Base-by-base conservation (phyloP, 306 rosid genomes). In the Begonia loranthoides region DNA sequence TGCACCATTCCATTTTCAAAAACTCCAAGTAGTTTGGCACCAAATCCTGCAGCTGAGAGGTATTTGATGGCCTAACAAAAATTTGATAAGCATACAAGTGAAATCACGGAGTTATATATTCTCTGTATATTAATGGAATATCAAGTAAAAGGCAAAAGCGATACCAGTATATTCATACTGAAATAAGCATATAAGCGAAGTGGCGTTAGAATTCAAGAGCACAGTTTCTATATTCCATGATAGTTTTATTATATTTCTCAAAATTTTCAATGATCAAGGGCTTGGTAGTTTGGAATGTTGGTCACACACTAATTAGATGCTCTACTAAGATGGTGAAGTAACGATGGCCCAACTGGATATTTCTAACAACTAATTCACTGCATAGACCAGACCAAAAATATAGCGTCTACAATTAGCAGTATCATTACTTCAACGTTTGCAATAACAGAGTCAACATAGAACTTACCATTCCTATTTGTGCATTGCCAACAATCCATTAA, bases 11-110 rank as follows among this genome's bases (percentile, higher is more conserved):
- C 94, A 76, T 90, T 90, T 62, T 80, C 80, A 67, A 86, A 90
- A 66, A 82, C 73, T 48, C 82, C 99, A 51, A 90, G 95, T 77
- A 87, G 75, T 69, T 59, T 73, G 46, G 99, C 99, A 24, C 95
- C 99, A 80, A 90, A 90, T 61, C 95, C 95, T 56, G 88, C 99
- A 58, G 77, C 82, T 22, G 95, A 86, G 65, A 90, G 79, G 82
- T 76, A 78, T 62, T 86, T 82, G 78, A 78, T 86, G 60, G 92
- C 86, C 95, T 90, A 64, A 74, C 66, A 73, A 59, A 66, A 39
- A 71, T 63, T 62, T 67, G 36, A 62, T 39, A 60, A 59, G 59
- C 22, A 58, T 55, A 63, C 50, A 50, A 66, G 57, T 47, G 22
- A 45, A 64, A 64, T 12, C 54, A 33, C 10, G 9, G 58, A 65